Evolutionary conservation across 1,139 yeast species (phyloP), one percentile per base, ranked within the genome.

Genomic region (Martiniozyma asiatica): DNA sequence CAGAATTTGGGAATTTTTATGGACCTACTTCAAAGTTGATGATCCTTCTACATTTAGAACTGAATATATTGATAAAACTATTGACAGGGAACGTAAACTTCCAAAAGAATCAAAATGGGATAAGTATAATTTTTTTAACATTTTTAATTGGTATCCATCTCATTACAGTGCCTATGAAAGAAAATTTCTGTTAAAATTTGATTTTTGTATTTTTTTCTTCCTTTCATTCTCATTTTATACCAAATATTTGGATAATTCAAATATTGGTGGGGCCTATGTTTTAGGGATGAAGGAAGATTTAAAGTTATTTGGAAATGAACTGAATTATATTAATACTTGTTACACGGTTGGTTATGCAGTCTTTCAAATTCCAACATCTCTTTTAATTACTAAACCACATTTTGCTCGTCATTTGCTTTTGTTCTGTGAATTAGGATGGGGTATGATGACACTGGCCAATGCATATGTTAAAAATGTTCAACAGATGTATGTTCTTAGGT

Each of bases 341-440:
- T 73, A 71, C 48, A 68, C 68, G 9, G 65, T 72, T 5, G 80
- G 80, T 2, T 72, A 71, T 46, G 61, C 68, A 18, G 56, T 73
- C 12, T 71, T 73, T 4, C 62, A 70, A 58, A 49, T 74, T 24
- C 80, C 80, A 1, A 63, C 68, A 38, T 69, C 42, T 43, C 68
- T 42, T 59, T 67, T 27, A 73, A 74, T 40, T 26, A 29, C 38
- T 10, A 24, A 28, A 20, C 38, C 34, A 20, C 30, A 32, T 45
- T 39, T 60, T 29, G 66, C 78, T 3, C 51, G 76, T 33, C 68
- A 57, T 40, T 68, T 67, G 35, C 47, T 73, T 32, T 71, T 78
- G 42, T 49, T 55, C 14, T 55, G 73, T 37, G 43, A 41, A 31
- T 26, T 34, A 8, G n/a, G 31, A 6, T 45, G 47, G 48, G 41